Base-by-base conservation (phyloP, 139 green algal species). In the Nannochloris sp. region DNA sequence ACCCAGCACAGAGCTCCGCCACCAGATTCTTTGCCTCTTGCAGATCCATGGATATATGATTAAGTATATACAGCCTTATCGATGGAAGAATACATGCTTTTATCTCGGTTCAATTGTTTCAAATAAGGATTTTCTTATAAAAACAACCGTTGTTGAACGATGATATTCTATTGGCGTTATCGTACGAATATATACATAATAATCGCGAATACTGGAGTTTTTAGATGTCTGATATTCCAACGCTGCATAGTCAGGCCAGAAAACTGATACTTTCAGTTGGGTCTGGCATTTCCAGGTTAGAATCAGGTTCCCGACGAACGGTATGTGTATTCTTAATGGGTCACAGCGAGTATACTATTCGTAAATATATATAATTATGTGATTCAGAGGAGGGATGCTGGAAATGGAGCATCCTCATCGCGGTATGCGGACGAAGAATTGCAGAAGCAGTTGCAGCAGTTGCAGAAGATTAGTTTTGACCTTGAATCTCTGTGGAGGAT, bases 401-500 rank as follows among this genome's bases (percentile, higher is more conserved):
- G 46, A 21, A 53, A 58, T 29, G 21, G 19, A 58, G 21, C 12
- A 36, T 19, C n/a, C 7, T 19, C 19, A 44, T 43, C 48, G 0
- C 64, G 59, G 48, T 27, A 50, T 11, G 53, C 60, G 4, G 58
- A 65, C 7, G 55, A 49, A 5, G 79, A 87, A 24, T 58, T 91
- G 12, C 63, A 75, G 19, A 40, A 65, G 15, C 85, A 88, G 19
- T 49, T 89, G 18, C 58, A 48, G 31, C 79, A 89, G 48, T 75
- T 89, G n/a, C 79, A 89, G 78, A 64, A 75, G n/a, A 83, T 76
- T 21, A 86, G 73, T 58, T 25, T 57, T 14, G 80, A 91, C 43
- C 75, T 94, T 74, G 87, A 95, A 48, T 80, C 69, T n/a, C 66
- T 77, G 7, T 94, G 85, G 83, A 80, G 88, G 19, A 94, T 95